Evolutionary conservation across 495 filamentous ascomycete species (phyloP).

Genomic region (Trichoderma asperelloides): DNA sequence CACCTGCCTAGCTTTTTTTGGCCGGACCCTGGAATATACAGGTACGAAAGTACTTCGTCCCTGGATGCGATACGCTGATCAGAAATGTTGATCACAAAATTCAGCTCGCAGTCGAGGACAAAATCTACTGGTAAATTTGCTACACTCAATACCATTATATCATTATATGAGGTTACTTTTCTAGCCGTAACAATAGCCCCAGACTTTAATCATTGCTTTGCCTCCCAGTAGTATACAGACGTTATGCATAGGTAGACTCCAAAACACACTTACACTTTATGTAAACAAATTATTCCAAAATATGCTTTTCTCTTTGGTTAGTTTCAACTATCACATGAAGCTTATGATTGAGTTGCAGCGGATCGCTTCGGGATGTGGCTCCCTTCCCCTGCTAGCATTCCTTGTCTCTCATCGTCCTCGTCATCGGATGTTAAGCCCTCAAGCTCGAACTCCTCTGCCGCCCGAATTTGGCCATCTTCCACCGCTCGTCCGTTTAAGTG

Average conservation of each 20-base stretch:
- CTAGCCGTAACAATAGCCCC: neutral
- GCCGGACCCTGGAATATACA: neutral
- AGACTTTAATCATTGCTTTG: neutral
- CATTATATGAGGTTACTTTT: neutral
- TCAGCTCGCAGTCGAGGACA: neutral
- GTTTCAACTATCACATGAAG: neutral
- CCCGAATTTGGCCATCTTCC: conserved; percentile 44
- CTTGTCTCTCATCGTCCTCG: conserved; percentile 45
- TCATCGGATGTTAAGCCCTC: conserved; percentile 85
- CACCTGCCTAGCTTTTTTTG: neutral
- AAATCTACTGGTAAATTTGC: neutral
- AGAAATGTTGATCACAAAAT: neutral
- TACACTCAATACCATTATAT: neutral
- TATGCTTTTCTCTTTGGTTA: neutral
- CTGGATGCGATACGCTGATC: neutral
- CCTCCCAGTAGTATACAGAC: neutral
- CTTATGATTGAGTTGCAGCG: neutral
- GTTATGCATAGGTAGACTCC: neutral
- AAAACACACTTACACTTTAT: neutral
- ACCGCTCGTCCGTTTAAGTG: conserved; percentile 49
- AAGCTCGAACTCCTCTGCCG: conserved; percentile 87
- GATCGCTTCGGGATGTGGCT: neutral
- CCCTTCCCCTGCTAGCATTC: conserved; percentile 25
- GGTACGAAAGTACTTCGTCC: neutral
- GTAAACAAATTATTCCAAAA: neutral